Percentiles rank a stretch among this genome's conserved stretches.
Evolutionary conservation across 495 filamentous ascomycete species (phyloP).

Genomic region (Usnea hakonensis): DNA sequence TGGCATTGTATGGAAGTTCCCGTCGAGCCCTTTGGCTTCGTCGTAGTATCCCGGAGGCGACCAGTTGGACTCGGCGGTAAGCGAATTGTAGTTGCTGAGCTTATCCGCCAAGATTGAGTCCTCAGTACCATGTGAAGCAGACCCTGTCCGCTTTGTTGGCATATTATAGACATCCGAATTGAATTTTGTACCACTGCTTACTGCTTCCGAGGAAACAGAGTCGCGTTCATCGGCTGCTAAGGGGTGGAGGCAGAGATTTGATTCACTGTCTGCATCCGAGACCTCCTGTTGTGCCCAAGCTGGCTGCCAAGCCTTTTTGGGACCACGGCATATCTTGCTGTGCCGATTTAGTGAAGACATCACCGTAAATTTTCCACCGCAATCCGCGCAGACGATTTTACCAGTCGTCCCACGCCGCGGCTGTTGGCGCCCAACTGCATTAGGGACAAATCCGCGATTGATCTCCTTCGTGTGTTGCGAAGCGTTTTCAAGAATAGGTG

Average conservation of each 20-base stretch:
- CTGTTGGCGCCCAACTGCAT: not conserved
- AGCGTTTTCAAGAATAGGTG: no score
- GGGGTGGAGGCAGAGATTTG: no score
- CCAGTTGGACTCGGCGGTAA: not conserved
- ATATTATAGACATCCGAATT: no score
- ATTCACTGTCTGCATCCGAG: no score
- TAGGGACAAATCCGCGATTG: not conserved
- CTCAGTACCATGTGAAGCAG: no score
- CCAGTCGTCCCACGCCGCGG: not conserved
- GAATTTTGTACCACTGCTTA: no score
- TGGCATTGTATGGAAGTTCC: not conserved
- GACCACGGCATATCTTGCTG: not conserved
- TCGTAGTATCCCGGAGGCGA: not conserved
- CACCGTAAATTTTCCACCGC: not conserved
- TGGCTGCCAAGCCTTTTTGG: not conserved
- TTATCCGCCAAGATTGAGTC: not conserved
- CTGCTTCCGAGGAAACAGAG: no score
- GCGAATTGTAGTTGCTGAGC: not conserved
- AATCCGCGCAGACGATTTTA: not conserved
- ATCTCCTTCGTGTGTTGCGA: not conserved
- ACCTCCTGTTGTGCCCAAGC: not conserved
- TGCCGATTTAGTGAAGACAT: not conserved
- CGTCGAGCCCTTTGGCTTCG: not conserved
- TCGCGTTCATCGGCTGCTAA: no score
- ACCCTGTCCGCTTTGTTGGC: no score